These are phyloP conservation scores for Hyparrhenia diplandra DNA, from an alignment of 176 grass and related monocot species.

Conservation along the genomic window DNA sequence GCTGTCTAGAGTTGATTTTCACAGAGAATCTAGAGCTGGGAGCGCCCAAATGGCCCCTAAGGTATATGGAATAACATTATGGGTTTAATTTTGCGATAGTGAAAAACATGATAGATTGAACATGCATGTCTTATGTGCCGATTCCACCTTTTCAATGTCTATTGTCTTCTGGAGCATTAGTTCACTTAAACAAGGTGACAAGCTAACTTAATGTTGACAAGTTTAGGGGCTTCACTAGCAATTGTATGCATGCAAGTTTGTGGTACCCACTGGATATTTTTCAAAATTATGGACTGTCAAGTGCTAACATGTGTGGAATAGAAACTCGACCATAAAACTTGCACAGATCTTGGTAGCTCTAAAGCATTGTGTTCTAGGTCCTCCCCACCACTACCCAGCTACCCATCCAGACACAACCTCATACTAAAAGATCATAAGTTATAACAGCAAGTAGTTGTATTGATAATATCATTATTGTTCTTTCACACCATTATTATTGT, in stretches of 20 bases:
- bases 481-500: background rate
- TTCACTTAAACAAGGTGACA: background rate
- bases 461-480: conserved; percentile 5
- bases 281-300: background rate
- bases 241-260: conserved; percentile 9
- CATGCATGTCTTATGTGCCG: background rate
- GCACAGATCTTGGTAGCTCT: background rate
- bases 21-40: no score
- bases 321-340: background rate
- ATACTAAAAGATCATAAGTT: background rate
- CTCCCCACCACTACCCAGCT: background rate
- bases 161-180: background rate
- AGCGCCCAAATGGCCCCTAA: background rate
- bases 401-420: background rate
- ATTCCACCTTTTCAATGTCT: background rate
- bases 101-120: background rate
- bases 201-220: background rate
- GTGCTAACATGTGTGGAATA: background rate
- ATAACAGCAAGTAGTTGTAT: background rate
- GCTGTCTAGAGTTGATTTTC: no score
- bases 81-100: background rate
- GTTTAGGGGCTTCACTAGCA: background rate
- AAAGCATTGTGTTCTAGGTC: background rate
- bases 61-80: background rate
- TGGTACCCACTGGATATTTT: background rate